Conservation (phyloP, 306 rosid genomes). For the Fagus crenata region DNA sequence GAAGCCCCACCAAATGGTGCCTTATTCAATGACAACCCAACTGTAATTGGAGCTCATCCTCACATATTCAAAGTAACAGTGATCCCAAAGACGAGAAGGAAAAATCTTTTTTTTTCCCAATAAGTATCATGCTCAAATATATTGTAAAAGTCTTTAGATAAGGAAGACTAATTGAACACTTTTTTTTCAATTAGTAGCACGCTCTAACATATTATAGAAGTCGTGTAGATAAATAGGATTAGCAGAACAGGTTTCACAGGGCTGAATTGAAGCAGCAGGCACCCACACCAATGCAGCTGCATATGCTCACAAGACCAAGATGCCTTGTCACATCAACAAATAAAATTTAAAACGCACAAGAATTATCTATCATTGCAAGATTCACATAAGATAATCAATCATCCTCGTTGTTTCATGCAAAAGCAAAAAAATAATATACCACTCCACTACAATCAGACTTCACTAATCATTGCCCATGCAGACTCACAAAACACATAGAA, state of each 20-base stretch:
- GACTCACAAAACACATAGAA: background rate
- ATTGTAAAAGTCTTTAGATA: background rate
- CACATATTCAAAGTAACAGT: background rate
- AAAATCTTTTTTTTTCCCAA: background rate
- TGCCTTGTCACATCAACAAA: conserved; percentile 8
- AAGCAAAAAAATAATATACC: conserved; percentile 14
- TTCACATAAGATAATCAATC: background rate
- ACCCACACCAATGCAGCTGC: conserved; percentile 11
- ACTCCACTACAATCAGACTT: conserved; percentile 7
- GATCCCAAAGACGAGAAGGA: background rate
- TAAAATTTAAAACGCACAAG: background rate
- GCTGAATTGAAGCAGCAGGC: background rate
- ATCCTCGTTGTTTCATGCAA: conserved; percentile 5
- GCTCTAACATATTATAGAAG: background rate
- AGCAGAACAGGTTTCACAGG: conserved; percentile 15
- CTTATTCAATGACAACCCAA: background rate
- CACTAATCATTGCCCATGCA: background rate
- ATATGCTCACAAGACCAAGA: conserved; percentile 7
- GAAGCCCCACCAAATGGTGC: background rate
- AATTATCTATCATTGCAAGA: background rate
- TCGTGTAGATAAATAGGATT: background rate
- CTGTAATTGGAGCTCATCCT: background rate
- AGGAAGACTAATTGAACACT: background rate
- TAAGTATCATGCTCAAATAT: background rate
- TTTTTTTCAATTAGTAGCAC: background rate